Conservation (phyloP, 371 early-diverging fungal species). For the Mortierella sp. region DNA sequence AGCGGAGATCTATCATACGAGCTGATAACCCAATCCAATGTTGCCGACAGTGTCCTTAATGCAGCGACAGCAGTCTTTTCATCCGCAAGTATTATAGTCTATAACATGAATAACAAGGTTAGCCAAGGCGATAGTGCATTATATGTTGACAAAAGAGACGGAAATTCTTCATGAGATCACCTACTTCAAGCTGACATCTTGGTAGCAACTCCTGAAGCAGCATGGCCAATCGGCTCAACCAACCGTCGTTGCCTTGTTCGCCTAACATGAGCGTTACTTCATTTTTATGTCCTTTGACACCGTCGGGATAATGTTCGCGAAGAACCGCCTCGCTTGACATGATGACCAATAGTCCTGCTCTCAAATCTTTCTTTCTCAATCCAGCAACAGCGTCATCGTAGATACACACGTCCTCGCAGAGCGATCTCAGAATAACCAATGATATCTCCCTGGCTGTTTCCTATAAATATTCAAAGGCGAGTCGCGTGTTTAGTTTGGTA, state of each 20-base stretch:
- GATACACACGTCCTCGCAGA: constrained; percentile 69
- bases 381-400: constrained; percentile 69
- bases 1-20: constrained; percentile 16
- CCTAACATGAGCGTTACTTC: constrained; percentile 58
- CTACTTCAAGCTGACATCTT: constrained; percentile 38
- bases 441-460: constrained; percentile 60
- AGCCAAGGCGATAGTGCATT: not conserved
- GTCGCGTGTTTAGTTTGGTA: not conserved
- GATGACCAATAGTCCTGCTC: constrained; percentile 60
- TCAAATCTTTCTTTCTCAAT: constrained; percentile 64
- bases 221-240: constrained; percentile 59
- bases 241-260: constrained; percentile 65
- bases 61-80: constrained; percentile 54
- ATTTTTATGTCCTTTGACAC: constrained; percentile 46
- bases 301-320: constrained; percentile 55
- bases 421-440: constrained; percentile 60
- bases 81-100: constrained; percentile 27
- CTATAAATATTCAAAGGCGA: constrained; percentile 17
- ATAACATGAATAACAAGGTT: not conserved
- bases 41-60: constrained; percentile 49
- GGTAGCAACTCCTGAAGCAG: constrained; percentile 43
- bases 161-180: not conserved
- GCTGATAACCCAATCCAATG: constrained; percentile 59
- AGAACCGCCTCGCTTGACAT: constrained; percentile 49
- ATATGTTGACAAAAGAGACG: not conserved